Conservation (phyloP, 2,329 filamentous ascomycete genomes). For the Achaetomium macrosporum region DNA sequence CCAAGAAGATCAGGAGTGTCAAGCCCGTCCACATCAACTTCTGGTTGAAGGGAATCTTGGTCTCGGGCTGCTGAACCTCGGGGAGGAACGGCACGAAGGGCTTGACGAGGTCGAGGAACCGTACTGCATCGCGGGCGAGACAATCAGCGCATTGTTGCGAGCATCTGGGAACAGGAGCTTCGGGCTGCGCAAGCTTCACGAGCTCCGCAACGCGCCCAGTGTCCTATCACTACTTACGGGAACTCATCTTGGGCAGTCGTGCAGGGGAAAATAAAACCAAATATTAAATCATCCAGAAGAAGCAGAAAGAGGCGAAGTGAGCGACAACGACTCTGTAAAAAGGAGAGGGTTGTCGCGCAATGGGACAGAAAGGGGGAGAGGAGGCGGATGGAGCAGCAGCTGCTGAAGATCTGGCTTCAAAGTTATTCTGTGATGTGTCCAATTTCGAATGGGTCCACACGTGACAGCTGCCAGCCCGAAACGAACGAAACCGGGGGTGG, state of each 20-base stretch:
- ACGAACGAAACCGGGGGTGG: background rate
- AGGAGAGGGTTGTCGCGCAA: constrained; percentile 24
- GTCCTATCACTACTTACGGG: constrained; percentile 41
- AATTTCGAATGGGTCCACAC: constrained; percentile 27
- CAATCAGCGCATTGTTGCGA: constrained; percentile 20
- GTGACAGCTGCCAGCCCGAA: constrained; percentile 20
- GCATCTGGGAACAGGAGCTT: constrained; percentile 8
- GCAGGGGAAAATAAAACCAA: constrained; percentile 28
- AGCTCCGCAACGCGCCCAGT: constrained; percentile 9
- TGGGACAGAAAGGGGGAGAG: constrained; percentile 41
- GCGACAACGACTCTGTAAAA: constrained; percentile 28
- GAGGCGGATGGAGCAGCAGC: constrained; percentile 19
- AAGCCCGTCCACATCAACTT: constrained; percentile 93
- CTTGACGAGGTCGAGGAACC: constrained; percentile 99
- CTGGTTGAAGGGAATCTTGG: constrained; percentile 98
- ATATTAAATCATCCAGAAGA: constrained; percentile 32
- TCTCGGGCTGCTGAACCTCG: constrained; percentile 97
- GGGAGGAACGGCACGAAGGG: constrained; percentile 99
- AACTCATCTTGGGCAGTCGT: constrained; percentile 46
- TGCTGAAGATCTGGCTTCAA: constrained; percentile 26
- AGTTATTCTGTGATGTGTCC: constrained; percentile 29
- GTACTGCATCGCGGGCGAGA: constrained; percentile 55
- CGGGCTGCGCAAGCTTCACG: background rate
- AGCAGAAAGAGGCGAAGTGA: constrained; percentile 25
- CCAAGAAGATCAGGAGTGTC: constrained; percentile 96